These are phyloP conservation scores for Aspergillus nidulans DNA, from an alignment of 495 filamentous ascomycete species.

Conservation along the genomic window DNA sequence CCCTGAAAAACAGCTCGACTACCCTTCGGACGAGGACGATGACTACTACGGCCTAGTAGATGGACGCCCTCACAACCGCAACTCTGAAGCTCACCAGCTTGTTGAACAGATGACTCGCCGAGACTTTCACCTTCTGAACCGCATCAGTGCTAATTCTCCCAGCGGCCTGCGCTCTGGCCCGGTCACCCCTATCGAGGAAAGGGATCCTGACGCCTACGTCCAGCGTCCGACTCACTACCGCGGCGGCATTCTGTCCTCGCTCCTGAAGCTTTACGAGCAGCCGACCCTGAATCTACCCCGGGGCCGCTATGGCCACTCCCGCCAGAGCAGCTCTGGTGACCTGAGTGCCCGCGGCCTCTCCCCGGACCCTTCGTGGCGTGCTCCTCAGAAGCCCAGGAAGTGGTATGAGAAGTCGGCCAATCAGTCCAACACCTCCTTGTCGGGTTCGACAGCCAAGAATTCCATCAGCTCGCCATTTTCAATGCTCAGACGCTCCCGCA, in stretches of 20 bases:
- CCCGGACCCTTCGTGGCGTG: slow-evolving; percentile 32
- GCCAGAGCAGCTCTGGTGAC: slow-evolving; percentile 31
- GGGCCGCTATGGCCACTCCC: slow-evolving; percentile 32
- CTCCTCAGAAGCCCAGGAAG: slow-evolving; percentile 43
- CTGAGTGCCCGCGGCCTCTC: slow-evolving; percentile 30
- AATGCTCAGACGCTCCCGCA: slow-evolving; percentile 44
- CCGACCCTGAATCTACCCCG: slow-evolving; percentile 16
- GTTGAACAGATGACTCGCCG: slow-evolving; percentile 39
- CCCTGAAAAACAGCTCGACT: slow-evolving; percentile 33
- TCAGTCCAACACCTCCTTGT: slow-evolving; percentile 45
- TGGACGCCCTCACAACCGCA: slow-evolving; percentile 26
- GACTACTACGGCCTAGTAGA: slow-evolving; percentile 32
- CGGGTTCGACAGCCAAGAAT: slow-evolving; percentile 44
- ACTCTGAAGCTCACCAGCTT: slow-evolving; percentile 31
- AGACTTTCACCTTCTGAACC: slow-evolving; percentile 33
- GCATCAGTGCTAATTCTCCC: slow-evolving; percentile 33
- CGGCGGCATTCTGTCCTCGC: slow-evolving; percentile 68
- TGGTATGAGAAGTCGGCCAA: slow-evolving; percentile 60
- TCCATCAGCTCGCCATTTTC: slow-evolving; percentile 29
- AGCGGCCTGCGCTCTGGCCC: slow-evolving; percentile 52
- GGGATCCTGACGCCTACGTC: slow-evolving; percentile 60
- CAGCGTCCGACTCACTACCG: slow-evolving; percentile 66
- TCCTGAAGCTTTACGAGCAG: slow-evolving; percentile 71
- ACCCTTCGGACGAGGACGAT: slow-evolving; percentile 25
- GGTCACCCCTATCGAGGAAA: slow-evolving; percentile 56